These are phyloP conservation scores for Boletus sp. DNA, from an alignment of 768 basidiomycete species.

Conservation along the genomic window DNA sequence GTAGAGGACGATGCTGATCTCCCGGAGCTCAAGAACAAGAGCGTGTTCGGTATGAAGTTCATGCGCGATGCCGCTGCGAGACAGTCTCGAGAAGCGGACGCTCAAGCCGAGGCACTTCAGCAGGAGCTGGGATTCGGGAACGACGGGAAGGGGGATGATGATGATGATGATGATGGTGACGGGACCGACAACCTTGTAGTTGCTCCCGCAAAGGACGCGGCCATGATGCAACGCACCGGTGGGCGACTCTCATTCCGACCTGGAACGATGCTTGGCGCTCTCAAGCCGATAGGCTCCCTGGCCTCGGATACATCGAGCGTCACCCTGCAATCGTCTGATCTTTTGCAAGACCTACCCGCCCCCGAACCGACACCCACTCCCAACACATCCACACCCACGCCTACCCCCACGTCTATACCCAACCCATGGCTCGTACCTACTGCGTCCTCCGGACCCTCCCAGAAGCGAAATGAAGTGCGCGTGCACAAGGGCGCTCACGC, in stretches of 20 bases:
- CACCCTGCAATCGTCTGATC: constrained; percentile 58
- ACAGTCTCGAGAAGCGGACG: constrained; percentile 51
- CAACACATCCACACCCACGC: constrained; percentile 16
- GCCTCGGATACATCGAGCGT: constrained; percentile 64
- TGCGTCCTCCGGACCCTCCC: constrained; percentile 45
- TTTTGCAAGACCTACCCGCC: constrained; percentile 36
- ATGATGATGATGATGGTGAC: constrained; percentile 29
- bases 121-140: constrained; percentile 57
- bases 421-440: constrained; percentile 81
- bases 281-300: constrained; percentile 30
- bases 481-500: constrained; percentile 64
- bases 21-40: constrained; percentile 45
- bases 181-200: constrained; percentile 26
- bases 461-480: constrained; percentile 71
- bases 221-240: constrained; percentile 54
- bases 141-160: constrained; percentile 19
- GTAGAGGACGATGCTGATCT: constrained; percentile 32
- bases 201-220: constrained; percentile 29
- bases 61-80: constrained; percentile 90
- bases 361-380: constrained; percentile 6
- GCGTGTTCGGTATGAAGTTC: constrained; percentile 95
- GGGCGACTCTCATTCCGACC: constrained; percentile 67
- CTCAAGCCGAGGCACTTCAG: constrained; percentile 69
- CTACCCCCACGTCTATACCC: constrained; percentile 16
- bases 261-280: constrained; percentile 29